phyloP scores from a whole-genome alignment of 2,329 filamentous ascomycete species.

The Aspergillus spinulosporus region DNA sequence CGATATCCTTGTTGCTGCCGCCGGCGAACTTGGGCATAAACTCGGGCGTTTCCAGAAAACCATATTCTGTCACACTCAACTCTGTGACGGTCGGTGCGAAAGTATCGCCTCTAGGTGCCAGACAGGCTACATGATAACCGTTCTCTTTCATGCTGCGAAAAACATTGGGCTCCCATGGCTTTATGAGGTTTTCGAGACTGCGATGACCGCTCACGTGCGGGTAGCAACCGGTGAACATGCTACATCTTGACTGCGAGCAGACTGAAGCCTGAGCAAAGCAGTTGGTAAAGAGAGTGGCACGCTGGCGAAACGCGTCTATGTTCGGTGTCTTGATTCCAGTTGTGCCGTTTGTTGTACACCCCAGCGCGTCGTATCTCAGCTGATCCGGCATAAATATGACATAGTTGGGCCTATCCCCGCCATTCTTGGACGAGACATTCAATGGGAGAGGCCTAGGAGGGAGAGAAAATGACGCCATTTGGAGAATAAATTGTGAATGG shows the following conservation, averaged over 20 bases:
- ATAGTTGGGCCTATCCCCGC: conserved; percentile 5
- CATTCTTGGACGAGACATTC: conserved; percentile 1
- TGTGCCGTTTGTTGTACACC: conserved; percentile 38
- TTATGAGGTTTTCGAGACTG: conserved; percentile 50
- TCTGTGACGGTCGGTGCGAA: conserved; percentile 10
- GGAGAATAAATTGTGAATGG: background rate
- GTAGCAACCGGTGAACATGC: conserved; percentile 51
- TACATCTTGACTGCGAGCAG: conserved; percentile 50
- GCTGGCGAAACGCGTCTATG: conserved; percentile 13
- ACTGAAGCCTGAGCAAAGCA: conserved; percentile 50
- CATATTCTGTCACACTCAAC: conserved; percentile 6
- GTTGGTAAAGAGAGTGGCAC: conserved; percentile 47
- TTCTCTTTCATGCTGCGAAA: conserved; percentile 47
- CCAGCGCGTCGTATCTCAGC: conserved; percentile 48
- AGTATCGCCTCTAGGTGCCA: conserved; percentile 23
- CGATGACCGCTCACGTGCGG: conserved; percentile 51
- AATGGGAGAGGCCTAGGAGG: conserved; percentile 4
- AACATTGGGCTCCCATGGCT: conserved; percentile 52
- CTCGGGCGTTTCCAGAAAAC: conserved; percentile 8
- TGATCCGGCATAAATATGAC: conserved; percentile 53
- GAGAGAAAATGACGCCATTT: conserved; percentile 6
- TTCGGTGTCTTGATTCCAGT: conserved; percentile 44
- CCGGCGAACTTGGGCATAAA: conserved; percentile 1
- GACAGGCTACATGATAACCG: conserved; percentile 51
- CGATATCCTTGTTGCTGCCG: background rate